Conservation (phyloP, 192 early-diverging fungal genomes). For the Podila horticola region DNA sequence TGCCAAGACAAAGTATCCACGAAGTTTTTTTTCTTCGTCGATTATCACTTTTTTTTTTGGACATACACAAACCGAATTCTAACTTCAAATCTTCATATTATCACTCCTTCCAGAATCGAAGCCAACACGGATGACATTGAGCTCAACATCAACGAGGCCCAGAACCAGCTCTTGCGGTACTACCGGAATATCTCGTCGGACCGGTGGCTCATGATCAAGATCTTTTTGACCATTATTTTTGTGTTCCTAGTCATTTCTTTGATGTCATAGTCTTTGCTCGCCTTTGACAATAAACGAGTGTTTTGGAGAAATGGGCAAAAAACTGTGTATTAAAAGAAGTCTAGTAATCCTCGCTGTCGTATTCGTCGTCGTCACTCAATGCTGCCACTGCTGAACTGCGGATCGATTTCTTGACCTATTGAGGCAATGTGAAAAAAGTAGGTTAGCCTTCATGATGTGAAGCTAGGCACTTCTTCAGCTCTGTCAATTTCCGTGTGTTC, state of each 20-base stretch:
- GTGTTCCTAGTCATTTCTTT: conserved; percentile 54
- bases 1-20: neutral
- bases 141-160: conserved; percentile 89
- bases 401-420: conserved; percentile 57
- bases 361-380: conserved; percentile 66
- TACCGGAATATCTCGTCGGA: conserved; percentile 93
- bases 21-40: neutral
- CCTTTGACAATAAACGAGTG: neutral
- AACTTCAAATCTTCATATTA: neutral
- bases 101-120: conserved; percentile 74
- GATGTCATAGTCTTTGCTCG: conserved; percentile 9
- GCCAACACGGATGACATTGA: conserved; percentile 94
- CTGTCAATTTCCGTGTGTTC: conserved; percentile 11
- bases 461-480: neutral
- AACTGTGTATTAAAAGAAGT: neutral
- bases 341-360: conserved; percentile 57
- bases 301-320: too few relatives aligned
- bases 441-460: neutral
- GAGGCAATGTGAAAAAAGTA: neutral
- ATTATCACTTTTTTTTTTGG: neutral
- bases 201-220: conserved; percentile 94
- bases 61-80: neutral
- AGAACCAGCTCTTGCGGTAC: conserved; percentile 89
- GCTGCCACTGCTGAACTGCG: conserved; percentile 64
- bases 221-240: conserved; percentile 90